Evolutionary conservation across 2,329 filamentous ascomycete genomes (phyloP).

Genomic region (Trichoderma sp.): DNA sequence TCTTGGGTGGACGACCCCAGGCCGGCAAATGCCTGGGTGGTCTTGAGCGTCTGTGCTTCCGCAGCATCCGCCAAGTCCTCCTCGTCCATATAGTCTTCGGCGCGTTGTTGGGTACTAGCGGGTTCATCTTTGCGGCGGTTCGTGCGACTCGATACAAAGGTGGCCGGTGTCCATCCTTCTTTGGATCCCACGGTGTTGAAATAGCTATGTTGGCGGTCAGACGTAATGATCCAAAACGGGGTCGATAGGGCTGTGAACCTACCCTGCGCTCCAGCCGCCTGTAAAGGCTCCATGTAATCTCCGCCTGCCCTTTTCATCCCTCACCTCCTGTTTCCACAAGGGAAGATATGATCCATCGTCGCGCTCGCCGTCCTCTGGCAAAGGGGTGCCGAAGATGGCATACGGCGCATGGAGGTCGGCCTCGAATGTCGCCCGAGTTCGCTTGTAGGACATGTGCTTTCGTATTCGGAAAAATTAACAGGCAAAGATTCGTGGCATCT

Average conservation of each 20-base stretch:
- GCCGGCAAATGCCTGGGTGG: constrained; percentile 72
- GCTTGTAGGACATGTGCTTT: constrained; percentile 73
- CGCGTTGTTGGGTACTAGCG: constrained; percentile 63
- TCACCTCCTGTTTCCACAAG: constrained; percentile 97
- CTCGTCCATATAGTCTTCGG: constrained; percentile 97
- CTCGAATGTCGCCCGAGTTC: constrained; percentile 78
- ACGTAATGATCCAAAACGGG: not conserved
- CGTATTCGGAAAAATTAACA: not conserved
- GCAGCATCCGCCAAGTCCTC: constrained; percentile 89
- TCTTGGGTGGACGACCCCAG: constrained; percentile 70
- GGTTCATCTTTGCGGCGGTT: constrained; percentile 71
- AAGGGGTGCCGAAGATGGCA: constrained; percentile 79
- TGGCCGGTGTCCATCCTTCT: constrained; percentile 93
- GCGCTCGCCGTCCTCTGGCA: constrained; percentile 79
- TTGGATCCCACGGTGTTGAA: constrained; percentile 98
- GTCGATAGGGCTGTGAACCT: constrained; percentile 45
- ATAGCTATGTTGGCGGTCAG: constrained; percentile 60
- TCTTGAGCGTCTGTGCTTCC: constrained; percentile 75
- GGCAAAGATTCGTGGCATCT: not conserved
- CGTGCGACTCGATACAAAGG: constrained; percentile 86
- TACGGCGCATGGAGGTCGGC: constrained; percentile 74
- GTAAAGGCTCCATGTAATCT: constrained; percentile 95
- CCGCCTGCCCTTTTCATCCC: constrained; percentile 87
- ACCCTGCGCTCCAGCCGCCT: constrained; percentile 95
- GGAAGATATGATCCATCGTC: constrained; percentile 93